phyloP scores from a whole-genome alignment of 306 rosid genomes.

The Vigna hirtella region DNA sequence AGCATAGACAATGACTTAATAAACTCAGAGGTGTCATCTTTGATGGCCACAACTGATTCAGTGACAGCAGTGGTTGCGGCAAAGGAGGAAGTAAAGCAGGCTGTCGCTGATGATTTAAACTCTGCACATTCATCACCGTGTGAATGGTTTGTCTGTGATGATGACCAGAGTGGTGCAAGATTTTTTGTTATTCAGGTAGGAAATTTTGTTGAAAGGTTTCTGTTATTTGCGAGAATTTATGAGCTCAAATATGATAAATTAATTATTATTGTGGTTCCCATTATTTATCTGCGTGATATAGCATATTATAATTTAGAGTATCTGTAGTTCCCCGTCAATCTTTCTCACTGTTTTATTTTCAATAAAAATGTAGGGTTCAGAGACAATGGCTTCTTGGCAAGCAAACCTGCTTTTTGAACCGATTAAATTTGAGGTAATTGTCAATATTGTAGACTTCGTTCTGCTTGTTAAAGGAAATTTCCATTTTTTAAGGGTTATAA shows the following conservation, averaged over 20 bases:
- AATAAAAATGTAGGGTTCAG: conserved; percentile 75
- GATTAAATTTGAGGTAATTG: conserved; percentile 78
- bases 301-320: conserved; percentile 1
- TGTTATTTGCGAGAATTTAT: not conserved
- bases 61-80: conserved; percentile 98
- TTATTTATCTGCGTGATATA: not conserved
- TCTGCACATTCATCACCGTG: conserved; percentile 84
- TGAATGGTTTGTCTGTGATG: conserved; percentile 92
- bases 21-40: conserved; percentile 74
- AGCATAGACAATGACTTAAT: conserved; percentile 47
- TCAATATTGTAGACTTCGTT: not conserved
- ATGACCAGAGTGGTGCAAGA: conserved; percentile 73
- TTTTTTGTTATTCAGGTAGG: conserved; percentile 84
- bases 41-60: conserved; percentile 89
- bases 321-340: not conserved
- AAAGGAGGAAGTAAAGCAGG: conserved; percentile 96
- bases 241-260: conserved; percentile 9
- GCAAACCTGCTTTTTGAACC: conserved; percentile 98
- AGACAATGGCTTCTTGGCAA: conserved; percentile 92
- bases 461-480: conserved; percentile 1
- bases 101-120: conserved; percentile 89
- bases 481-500: not conserved
- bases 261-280: not conserved
- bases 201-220: conserved; percentile 7
- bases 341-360: conserved; percentile 7